These are phyloP conservation scores for Aegilops sharonensis DNA, from an alignment of 176 grass and related monocot species.

Conservation along the genomic window DNA sequence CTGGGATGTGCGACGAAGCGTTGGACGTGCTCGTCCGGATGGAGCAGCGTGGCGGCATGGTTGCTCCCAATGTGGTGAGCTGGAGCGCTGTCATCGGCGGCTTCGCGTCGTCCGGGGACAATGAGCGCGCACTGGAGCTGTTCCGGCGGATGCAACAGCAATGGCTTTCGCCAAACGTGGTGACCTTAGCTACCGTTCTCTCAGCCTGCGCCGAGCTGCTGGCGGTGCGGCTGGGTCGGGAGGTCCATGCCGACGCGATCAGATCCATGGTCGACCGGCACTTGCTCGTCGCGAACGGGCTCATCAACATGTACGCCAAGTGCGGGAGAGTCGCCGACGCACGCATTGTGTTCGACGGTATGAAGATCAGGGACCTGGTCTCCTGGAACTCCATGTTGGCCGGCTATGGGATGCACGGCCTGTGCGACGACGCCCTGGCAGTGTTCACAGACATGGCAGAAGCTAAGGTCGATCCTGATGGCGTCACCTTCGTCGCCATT, in stretches of 20 bases:
- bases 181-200: constrained; percentile 46
- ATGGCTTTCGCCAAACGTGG: constrained; percentile 33
- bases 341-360: constrained; percentile 31
- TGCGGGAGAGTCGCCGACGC: constrained; percentile 34
- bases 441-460: constrained; percentile 30
- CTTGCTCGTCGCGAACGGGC: constrained; percentile 37
- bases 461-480: constrained; percentile 30
- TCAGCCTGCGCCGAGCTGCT: constrained; percentile 45
- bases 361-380: constrained; percentile 51
- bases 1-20: constrained; percentile 38
- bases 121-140: constrained; percentile 42
- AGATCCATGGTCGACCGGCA: constrained; percentile 21
- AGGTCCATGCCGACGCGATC: constrained; percentile 47
- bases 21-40: constrained; percentile 40
- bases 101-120: constrained; percentile 22
- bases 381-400: constrained; percentile 71
- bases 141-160: constrained; percentile 46
- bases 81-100: constrained; percentile 66
- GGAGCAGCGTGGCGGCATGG: constrained; percentile 8
- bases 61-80: constrained; percentile 50
- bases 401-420: constrained; percentile 47
- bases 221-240: constrained; percentile 40
- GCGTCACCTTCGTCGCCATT: constrained; percentile 43
- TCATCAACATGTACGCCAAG: constrained; percentile 54
- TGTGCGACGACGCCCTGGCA: constrained; percentile 48